Conservation (phyloP, 2,329 filamentous ascomycete species). For the Truncatella angustata region DNA sequence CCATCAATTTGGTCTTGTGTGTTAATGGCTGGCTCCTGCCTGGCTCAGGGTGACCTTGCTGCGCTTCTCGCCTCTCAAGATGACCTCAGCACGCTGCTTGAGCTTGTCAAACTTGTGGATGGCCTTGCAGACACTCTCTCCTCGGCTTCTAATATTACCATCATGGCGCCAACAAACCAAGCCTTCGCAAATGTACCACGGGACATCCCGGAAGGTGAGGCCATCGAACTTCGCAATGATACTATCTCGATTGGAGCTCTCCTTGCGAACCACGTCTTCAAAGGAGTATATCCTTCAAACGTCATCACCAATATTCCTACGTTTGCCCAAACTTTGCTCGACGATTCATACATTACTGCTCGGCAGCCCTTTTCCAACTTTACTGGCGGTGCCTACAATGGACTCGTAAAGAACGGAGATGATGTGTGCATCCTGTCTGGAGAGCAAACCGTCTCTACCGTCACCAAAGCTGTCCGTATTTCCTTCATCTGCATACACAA, state of each 20-base stretch:
- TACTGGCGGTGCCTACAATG: constrained; percentile 35
- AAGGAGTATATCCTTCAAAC: constrained; percentile 26
- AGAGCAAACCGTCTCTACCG: constrained; percentile 28
- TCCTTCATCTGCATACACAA: not conserved
- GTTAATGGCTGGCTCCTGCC: constrained; percentile 9
- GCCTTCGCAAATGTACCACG: constrained; percentile 31
- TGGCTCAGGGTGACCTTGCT: constrained; percentile 19
- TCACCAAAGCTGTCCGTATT: constrained; percentile 28
- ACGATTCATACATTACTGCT: constrained; percentile 26
- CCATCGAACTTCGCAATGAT: constrained; percentile 27
- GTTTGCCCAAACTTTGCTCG: constrained; percentile 28
- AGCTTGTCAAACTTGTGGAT: constrained; percentile 21
- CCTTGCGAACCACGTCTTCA: constrained; percentile 31
- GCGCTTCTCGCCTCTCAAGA: constrained; percentile 19
- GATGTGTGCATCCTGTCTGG: constrained; percentile 32
- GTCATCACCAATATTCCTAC: constrained; percentile 27
- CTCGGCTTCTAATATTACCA: constrained; percentile 31
- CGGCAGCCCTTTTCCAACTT: constrained; percentile 36
- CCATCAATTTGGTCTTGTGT: constrained; percentile 5
- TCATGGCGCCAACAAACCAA: constrained; percentile 33
- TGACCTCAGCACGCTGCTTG: constrained; percentile 22
- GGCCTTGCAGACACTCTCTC: constrained; percentile 29
- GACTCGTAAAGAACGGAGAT: constrained; percentile 28
- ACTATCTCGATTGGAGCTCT: constrained; percentile 29
- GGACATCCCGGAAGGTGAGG: constrained; percentile 30